Evolutionary conservation across 2,329 filamentous ascomycete genomes (phyloP).

Genomic region (Polychaeton citri): DNA sequence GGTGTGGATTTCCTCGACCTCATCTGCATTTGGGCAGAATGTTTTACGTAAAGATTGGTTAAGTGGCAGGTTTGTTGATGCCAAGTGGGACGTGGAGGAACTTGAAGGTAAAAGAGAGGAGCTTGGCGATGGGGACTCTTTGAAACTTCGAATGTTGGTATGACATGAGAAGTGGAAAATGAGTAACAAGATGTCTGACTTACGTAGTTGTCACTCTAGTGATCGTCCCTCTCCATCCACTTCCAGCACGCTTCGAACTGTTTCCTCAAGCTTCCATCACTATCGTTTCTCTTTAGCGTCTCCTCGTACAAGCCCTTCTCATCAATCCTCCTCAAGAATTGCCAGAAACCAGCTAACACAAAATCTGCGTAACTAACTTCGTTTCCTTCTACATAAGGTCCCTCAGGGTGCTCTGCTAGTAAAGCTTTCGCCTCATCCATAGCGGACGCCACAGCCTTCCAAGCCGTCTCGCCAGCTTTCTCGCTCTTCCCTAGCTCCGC

Average conservation of each 20-base stretch:
- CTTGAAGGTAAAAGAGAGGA: conserved; percentile 20
- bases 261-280: conserved; percentile 12
- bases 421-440: conserved; percentile 27
- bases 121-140: conserved; percentile 21
- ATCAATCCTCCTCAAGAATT: conserved; percentile 22
- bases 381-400: conserved; percentile 49
- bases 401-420: conserved; percentile 42
- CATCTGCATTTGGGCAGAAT: not conserved
- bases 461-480: conserved; percentile 36
- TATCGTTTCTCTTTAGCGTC: conserved; percentile 25
- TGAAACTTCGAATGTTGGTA: conserved; percentile 19
- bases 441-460: conserved; percentile 29
- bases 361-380: conserved; percentile 45
- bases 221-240: conserved; percentile 28
- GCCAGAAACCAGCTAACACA: conserved; percentile 34
- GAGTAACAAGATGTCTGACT: too few relatives aligned
- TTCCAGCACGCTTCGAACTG: conserved; percentile 26
- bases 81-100: conserved; percentile 28
- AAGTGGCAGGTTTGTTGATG: conserved; percentile 23
- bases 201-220: too few relatives aligned
- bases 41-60: conserved; percentile 27
- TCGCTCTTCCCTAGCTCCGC: conserved; percentile 29
- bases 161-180: too few relatives aligned
- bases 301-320: conserved; percentile 27
- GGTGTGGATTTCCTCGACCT: conserved; percentile 17